phyloP scores from a whole-genome alignment of 2,329 filamentous ascomycete species.

The Teratosphaeria epicoccoides region DNA sequence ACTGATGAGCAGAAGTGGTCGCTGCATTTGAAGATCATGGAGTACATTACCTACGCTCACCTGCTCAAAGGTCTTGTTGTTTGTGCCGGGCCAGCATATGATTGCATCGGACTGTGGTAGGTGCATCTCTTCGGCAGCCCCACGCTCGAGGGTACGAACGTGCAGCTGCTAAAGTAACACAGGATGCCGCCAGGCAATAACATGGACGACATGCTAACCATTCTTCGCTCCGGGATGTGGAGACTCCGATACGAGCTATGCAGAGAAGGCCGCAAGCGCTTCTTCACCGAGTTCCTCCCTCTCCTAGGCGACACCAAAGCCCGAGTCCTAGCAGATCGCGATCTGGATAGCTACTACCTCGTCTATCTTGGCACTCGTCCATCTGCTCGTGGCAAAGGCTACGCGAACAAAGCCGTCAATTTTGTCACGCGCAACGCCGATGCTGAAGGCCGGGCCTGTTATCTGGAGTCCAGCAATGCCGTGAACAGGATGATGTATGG shows the following conservation, averaged over 20 bases:
- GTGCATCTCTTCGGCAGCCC: too few species aligned
- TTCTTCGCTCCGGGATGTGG: constrained; percentile 67
- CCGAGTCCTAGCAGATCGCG: constrained; percentile 50
- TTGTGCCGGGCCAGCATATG: constrained; percentile 63
- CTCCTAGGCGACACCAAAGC: constrained; percentile 63
- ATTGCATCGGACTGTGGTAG: constrained; percentile 69
- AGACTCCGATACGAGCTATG: constrained; percentile 64
- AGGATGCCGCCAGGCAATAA: constrained; percentile 68
- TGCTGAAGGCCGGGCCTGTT: constrained; percentile 54
- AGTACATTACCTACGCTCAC: constrained; percentile 66
- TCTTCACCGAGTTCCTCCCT: constrained; percentile 67
- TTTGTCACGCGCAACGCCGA: constrained; percentile 61
- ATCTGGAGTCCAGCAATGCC: constrained; percentile 65
- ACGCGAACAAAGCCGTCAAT: constrained; percentile 59
- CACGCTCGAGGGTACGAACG: background rate
- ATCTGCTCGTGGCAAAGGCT: constrained; percentile 58
- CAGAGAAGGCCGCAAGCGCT: constrained; percentile 58
- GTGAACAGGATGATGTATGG: constrained; percentile 62
- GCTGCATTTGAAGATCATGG: constrained; percentile 66
- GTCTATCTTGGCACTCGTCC: constrained; percentile 73
- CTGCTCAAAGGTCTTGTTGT: constrained; percentile 64
- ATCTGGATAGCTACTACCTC: constrained; percentile 65
- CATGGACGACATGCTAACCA: constrained; percentile 62
- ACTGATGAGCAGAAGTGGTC: constrained; percentile 61
- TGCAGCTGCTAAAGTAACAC: background rate